Percentiles rank a stretch among this genome's conserved stretches.
Evolutionary conservation across 2,329 filamentous ascomycete species (phyloP).

Genomic region (Ceratocystis ficicola): DNA sequence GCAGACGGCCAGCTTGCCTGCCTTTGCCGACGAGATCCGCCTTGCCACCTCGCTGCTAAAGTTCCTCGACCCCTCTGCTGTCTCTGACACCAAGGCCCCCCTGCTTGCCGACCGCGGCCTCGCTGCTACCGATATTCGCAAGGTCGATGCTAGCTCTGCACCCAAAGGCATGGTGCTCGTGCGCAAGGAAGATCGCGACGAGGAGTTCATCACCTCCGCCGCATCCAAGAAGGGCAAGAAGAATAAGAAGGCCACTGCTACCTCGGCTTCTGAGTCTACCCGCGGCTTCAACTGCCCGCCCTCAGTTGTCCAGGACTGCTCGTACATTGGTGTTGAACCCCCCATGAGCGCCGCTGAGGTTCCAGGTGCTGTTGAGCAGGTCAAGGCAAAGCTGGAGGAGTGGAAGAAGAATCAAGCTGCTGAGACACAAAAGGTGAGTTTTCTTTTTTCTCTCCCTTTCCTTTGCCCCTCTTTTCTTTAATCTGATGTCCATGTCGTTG

Average conservation of each 20-base stretch:
- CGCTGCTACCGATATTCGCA: constrained; percentile 66
- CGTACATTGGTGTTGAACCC: constrained; percentile 71
- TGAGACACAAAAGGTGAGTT: constrained; percentile 77
- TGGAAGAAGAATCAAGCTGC: constrained; percentile 86
- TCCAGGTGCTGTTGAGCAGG: constrained; percentile 67
- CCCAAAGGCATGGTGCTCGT: constrained; percentile 69
- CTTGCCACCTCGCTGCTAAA: constrained; percentile 76
- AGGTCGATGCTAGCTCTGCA: constrained; percentile 60
- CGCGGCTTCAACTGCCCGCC: constrained; percentile 71
- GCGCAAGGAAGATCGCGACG: constrained; percentile 77
- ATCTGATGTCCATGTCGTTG: too few species aligned
- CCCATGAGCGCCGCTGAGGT: constrained; percentile 80
- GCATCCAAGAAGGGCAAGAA: constrained; percentile 83
- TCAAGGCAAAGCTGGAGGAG: constrained; percentile 78
- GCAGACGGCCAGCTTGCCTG: constrained; percentile 69
- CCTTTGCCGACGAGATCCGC: constrained; percentile 86
- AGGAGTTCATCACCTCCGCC: constrained; percentile 63
- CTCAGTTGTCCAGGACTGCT: constrained; percentile 81
- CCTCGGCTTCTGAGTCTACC: constrained; percentile 37
- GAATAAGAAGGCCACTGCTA: constrained; percentile 48
- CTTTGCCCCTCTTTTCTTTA: neutral
- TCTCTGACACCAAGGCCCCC: constrained; percentile 52
- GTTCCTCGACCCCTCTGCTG: constrained; percentile 71
- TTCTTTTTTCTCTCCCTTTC: constrained; percentile 22
- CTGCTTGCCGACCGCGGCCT: constrained; percentile 58